Base-by-base conservation (phyloP, 140 eudicot species). In the Stevia rebaudiana region DNA sequence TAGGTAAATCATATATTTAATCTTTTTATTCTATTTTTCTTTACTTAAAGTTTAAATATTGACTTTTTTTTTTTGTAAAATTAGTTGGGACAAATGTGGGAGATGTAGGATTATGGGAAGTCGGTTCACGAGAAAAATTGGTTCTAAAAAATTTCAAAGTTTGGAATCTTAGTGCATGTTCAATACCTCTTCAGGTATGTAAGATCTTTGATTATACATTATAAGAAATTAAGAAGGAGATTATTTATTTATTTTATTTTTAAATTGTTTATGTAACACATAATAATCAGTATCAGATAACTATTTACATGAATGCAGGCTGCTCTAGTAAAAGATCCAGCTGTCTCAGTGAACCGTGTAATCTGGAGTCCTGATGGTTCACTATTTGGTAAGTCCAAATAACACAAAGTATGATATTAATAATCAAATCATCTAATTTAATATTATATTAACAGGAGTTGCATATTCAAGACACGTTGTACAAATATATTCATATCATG, bases 301-400 rank as follows among this genome's bases (percentile, higher is more conserved):
- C 8, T 36, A 36, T 6, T 68, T 41, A 75, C 64, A 25, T 67
- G 30, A 67, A 73, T 70, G 58, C 83, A 89, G 97, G 74, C 95
- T 60, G 83, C 85, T 49, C 69, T 89, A 48, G 87, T 80, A 47
- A 89, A 89, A 78, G 97, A 89, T 70, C 94, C 97, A 2, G 83
- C 81, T 40, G 94, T 86, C 37, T 83, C 95, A n/a, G 95, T 89
- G 42, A 89, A 89, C 79, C 95, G 97, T n/a, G 92, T 86, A 53
- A 89, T 81, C 60, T 89, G 97, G 97, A 83, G 97, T 52, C 95
- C 95, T 3, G 97, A 89, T 66, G 97, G 95, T 23, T 53, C 85
- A 50, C 64, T 89, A 56, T 86, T 86, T 59, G 97, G 97, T 89
- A 71, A 83, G 85, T 50, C 7, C 13, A 21, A 6, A 23, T 43